Evolutionary conservation across 768 basidiomycete species (phyloP).

Genomic region (Calocybe gangraenosa): DNA sequence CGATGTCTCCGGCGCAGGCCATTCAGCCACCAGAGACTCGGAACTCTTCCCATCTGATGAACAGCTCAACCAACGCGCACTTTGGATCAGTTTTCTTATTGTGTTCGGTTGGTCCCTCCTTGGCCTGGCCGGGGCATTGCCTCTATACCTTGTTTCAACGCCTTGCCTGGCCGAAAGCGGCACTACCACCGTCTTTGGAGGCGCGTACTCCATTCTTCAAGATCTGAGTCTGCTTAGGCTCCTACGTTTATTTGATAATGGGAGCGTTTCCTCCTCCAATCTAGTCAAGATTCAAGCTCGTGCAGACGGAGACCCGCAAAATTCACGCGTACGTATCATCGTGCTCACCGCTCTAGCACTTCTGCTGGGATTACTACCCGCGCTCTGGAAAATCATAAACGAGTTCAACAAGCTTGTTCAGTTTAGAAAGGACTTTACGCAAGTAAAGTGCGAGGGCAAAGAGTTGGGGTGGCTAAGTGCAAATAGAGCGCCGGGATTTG

Average conservation of each 20-base stretch:
- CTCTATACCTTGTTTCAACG: conserved; percentile 63
- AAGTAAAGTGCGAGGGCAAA: conserved; percentile 58
- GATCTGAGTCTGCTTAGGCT: conserved; percentile 77
- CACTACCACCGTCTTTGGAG: conserved; percentile 40
- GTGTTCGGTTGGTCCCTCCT: conserved; percentile 64
- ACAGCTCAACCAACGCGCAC: conserved; percentile 62
- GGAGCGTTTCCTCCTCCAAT: conserved; percentile 28
- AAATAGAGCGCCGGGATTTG: conserved; percentile 58
- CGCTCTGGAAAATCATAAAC: conserved; percentile 56
- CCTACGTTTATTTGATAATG: conserved; percentile 54
- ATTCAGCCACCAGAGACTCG: conserved; percentile 45
- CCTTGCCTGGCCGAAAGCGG: conserved; percentile 64
- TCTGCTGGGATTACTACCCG: conserved; percentile 59
- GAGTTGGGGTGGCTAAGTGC: conserved; percentile 78
- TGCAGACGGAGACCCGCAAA: conserved; percentile 33
- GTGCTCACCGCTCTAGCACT: conserved; percentile 60
- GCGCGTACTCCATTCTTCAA: conserved; percentile 62
- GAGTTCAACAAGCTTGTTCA: conserved; percentile 57
- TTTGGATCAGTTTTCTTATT: conserved; percentile 64
- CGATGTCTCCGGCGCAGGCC: conserved; percentile 53
- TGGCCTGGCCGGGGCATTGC: conserved; percentile 67
- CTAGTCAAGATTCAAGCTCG: conserved; percentile 26
- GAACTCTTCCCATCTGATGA: conserved; percentile 71
- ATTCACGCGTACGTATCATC: conserved; percentile 61
- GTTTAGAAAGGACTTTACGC: conserved; percentile 57